Evolutionary conservation across 164 flowering plant genomes (phyloP), one percentile per base, ranked within the genome.

Genomic region (Buxus sempervirens): DNA sequence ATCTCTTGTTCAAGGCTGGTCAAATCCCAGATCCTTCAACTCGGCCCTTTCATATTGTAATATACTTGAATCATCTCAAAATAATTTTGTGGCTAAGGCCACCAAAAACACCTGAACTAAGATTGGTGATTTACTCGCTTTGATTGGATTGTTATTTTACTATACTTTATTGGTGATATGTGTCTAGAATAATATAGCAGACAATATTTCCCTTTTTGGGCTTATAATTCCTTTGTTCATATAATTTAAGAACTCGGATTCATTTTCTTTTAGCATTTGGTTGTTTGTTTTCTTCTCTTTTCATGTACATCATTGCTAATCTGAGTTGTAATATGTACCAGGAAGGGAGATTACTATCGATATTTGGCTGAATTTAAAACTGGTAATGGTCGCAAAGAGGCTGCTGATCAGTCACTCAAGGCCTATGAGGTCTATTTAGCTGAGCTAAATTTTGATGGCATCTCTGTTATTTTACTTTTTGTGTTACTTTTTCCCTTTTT

Each of bases 281-380:
- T 53, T 2, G 24, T 9, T 32, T 1, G n/a, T n/a, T 27, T 53
- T 27, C 3, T 21, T 8, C 15, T 14, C 19, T 19, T 4, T 25
- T 63, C 15, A 18, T 22, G 1, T n/a, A 26, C 42, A 4, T 20
- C 15, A 9, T 32, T 15, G 7, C 38, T 0, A 51, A 18, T 24
- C 42, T 21, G 13, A 23, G 58, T 55, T 18, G 60, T 54, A 45
- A 0, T 48, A 24, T 71, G 66, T 20, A 0, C 23, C 74, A 87
- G 89, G 89, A 88, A 88, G 70, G 92, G 87, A 58, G 88, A 85
- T 67, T 87, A 87, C 65, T 81, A 63, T 62, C 80, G 91, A 42
- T 85, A 87, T 64, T 60, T 87, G 22, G 87, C 85, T n/a, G 91
- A 87, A 76, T 82, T 87, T 55, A 85, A 83, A 71, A 0, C 65